Conservation (phyloP, 768 basidiomycete genomes). For the Boletus speciosus region DNA sequence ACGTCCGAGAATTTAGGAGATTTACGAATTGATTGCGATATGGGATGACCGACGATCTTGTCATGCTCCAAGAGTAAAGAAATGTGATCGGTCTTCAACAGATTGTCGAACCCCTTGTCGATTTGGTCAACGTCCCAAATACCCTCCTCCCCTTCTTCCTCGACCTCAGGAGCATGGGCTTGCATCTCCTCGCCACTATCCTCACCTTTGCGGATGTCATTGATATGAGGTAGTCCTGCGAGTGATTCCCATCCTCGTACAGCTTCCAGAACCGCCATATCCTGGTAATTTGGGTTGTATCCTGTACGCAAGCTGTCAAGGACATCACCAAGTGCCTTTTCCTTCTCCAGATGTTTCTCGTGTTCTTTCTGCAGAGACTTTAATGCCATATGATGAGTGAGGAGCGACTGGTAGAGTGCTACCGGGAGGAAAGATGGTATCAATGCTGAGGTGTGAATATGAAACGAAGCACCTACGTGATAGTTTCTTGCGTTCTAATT, state of each 20-base stretch:
- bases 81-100: constrained; percentile 67
- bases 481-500: constrained; percentile 78
- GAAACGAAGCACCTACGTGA: constrained; percentile 59
- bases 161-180: constrained; percentile 10
- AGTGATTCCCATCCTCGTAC: constrained; percentile 89
- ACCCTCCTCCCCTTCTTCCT: constrained; percentile 50
- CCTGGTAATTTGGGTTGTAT: constrained; percentile 99
- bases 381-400: constrained; percentile 71
- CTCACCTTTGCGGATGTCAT: constrained; percentile 55
- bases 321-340: constrained; percentile 78
- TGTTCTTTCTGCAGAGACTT: constrained; percentile 73
- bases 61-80: constrained; percentile 77
- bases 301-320: constrained; percentile 74
- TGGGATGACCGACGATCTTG: constrained; percentile 52
- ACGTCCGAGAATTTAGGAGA: constrained; percentile 5
- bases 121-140: constrained; percentile 60
- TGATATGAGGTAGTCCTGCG: constrained; percentile 67
- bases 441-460: background rate
- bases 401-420: constrained; percentile 79
- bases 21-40: constrained; percentile 55
- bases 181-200: constrained; percentile 35
- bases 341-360: constrained; percentile 67
- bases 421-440: background rate
- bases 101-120: constrained; percentile 50
- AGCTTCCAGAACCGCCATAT: constrained; percentile 97